phyloP scores from a whole-genome alignment of 192 early-diverging fungal genomes.

The Coemansia sp. region DNA sequence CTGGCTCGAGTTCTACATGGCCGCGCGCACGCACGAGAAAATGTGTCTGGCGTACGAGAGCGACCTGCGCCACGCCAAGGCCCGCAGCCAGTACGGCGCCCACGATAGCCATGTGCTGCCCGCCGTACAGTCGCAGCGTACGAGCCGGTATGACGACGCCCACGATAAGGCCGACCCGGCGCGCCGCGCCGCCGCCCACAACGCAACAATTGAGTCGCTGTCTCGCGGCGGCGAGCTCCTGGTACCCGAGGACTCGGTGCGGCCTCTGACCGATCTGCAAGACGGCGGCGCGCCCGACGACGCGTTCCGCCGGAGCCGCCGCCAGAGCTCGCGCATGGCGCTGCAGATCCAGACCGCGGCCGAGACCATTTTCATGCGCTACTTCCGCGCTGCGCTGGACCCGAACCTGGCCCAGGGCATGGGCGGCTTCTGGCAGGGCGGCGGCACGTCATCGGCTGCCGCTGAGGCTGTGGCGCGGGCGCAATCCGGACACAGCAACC shows the following conservation, averaged over 20 bases:
- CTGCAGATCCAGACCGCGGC: slow-evolving; percentile 51
- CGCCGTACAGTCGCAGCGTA: slow-evolving; percentile 1
- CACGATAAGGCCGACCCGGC: slow-evolving; percentile 14
- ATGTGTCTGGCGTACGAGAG: slow-evolving; percentile 52
- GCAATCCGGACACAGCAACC: slow-evolving; percentile 1
- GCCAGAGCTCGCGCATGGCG: slow-evolving; percentile 50
- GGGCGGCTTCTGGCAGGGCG: slow-evolving; percentile 18
- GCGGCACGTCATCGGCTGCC: slow-evolving; percentile 8
- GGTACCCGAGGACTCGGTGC: slow-evolving; percentile 6
- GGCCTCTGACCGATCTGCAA: slow-evolving; percentile 1
- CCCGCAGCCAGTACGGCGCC: slow-evolving; percentile 45
- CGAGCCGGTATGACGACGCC: neutral
- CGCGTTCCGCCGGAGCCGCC: slow-evolving; percentile 31
- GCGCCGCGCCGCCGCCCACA: slow-evolving; percentile 30
- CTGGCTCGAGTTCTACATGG: slow-evolving; percentile 55
- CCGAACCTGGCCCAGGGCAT: slow-evolving; percentile 38
- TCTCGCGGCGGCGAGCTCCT: slow-evolving; percentile 26
- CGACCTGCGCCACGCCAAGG: slow-evolving; percentile 49
- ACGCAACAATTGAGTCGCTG: slow-evolving; percentile 38
- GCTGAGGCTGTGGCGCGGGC: slow-evolving; percentile 6
- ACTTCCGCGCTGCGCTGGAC: slow-evolving; percentile 50
- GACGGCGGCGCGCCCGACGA: neutral
- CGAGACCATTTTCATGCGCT: slow-evolving; percentile 47
- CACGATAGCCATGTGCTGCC: slow-evolving; percentile 13
- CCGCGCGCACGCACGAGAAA: slow-evolving; percentile 47